Conservation (phyloP, 2,329 filamentous ascomycete species). For the Colletotrichum abscissum region DNA sequence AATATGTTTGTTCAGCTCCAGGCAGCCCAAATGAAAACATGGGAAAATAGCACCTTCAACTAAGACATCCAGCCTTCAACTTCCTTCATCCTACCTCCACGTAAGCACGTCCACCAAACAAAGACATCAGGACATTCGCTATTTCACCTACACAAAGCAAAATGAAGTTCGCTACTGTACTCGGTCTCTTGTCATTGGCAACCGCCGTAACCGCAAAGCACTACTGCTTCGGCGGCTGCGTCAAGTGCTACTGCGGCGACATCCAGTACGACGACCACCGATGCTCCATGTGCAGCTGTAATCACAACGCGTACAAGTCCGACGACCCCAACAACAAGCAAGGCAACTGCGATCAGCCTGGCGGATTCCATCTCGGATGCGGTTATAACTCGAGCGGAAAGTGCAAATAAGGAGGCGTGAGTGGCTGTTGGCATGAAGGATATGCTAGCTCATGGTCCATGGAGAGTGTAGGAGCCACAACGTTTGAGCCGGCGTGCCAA, state of each 20-base stretch:
- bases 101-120: no score
- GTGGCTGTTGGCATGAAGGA: background rate
- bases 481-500: background rate
- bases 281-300: background rate
- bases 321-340: background rate
- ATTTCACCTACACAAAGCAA: no score
- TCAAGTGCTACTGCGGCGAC: constrained; percentile 6
- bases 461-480: no score
- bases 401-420: background rate
- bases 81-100: no score
- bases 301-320: background rate
- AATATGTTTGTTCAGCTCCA: no score
- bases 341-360: constrained; percentile 2
- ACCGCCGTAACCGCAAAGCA: background rate
- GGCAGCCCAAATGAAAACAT: no score
- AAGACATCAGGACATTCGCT: no score
- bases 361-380: background rate
- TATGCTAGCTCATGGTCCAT: background rate
- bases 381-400: background rate
- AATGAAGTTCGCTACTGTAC: background rate
- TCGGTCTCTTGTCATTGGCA: background rate
- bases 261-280: background rate
- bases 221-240: background rate
- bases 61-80: no score
- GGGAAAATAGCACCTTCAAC: no score